Base-by-base conservation (phyloP, 257 asterid species). In the Nicotiana tabacum region DNA sequence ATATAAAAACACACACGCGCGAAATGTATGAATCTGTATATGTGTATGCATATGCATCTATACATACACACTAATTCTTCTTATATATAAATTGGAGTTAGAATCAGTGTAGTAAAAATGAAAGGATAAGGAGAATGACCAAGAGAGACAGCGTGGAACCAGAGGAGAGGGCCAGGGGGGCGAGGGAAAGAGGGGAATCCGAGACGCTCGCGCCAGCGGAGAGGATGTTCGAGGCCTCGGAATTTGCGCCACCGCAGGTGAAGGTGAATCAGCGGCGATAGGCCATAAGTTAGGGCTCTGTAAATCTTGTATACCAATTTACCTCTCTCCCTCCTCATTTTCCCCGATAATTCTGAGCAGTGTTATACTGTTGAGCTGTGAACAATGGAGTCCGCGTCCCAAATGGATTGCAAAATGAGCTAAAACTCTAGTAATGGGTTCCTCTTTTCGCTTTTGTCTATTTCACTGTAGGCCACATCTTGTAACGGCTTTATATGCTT, bases 91-190 rank as follows among this genome's bases (percentile, higher is more conserved):
- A 1, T 72, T 64, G 61, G 29, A 77, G 21, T 12, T 33, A 43
- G 65, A 82, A 33, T 27, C 16, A 80, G 64, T 18, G 39, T 21
- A 17, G 83, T 10, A 29, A 35, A 24, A 13, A 29, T 29, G 21
- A 3, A 66, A 24, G 13, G 35, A 18, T 56, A 9, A 32, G 21
- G 21, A 64, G 39, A 46, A 7, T 77, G 78, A 94, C 98, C 98
- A 78, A 96, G 78, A 4, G 98, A 96, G 83, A 93, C 97, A 68
- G 98, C 98, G 88, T 94, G 99, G 82, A 96, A 90, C 98, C 98
- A 96, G 82, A 93, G 81, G 84, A 94, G 95, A 83, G 87, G 90
- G 4, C 96, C 98, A 84, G 90, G 82, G 43, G 97, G 98, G 11
- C 98, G 95, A 67, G 82, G 85, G 43, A 86, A 88, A 60, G 98